A percentile compares a stretch with the other conserved stretches of the same genome.
Conservation (phyloP, 2,329 filamentous ascomycete genomes). For the Sporothrix sp. region DNA sequence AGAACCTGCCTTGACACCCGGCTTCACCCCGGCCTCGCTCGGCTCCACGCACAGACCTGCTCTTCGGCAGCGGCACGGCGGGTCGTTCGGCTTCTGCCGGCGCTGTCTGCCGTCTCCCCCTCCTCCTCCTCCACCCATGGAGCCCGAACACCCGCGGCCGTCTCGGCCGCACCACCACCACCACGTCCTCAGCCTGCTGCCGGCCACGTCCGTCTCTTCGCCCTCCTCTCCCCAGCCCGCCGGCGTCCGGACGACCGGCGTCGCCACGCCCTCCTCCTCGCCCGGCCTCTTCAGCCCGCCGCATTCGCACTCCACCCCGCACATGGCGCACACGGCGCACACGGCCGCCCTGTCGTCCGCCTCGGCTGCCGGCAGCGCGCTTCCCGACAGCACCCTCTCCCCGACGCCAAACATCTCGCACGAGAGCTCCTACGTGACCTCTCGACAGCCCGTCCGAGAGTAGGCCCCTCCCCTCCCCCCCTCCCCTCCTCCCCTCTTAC, state of each 20-base stretch:
- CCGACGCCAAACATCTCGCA: slow-evolving; percentile 45
- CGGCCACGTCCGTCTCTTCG: slow-evolving; percentile 15
- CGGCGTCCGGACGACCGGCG: slow-evolving; percentile 17
- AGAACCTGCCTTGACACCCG: neutral
- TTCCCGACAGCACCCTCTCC: slow-evolving; percentile 46
- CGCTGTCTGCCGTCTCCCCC: neutral
- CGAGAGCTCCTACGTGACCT: slow-evolving; percentile 57
- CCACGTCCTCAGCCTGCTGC: slow-evolving; percentile 28
- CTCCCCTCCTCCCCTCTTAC: neutral
- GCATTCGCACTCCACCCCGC: slow-evolving; percentile 25
- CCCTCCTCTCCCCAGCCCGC: slow-evolving; percentile 35
- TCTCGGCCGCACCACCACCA: slow-evolving; percentile 24
- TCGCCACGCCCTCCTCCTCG: slow-evolving; percentile 50
- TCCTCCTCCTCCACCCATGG: slow-evolving; percentile 11
- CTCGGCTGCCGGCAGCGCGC: slow-evolving; percentile 29
- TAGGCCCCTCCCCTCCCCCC: slow-evolving; percentile 34
- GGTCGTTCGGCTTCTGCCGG: too few relatives aligned
- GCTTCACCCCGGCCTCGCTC: neutral
- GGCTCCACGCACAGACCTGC: too few relatives aligned
- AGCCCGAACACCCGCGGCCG: slow-evolving; percentile 23
- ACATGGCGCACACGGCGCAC: slow-evolving; percentile 29
- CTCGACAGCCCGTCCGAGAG: slow-evolving; percentile 66
- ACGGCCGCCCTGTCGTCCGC: neutral
- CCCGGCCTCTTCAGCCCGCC: slow-evolving; percentile 51
- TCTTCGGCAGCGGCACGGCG: too few relatives aligned